Percentiles rank a stretch among this genome's conserved stretches.
Conservation (phyloP, 495 filamentous ascomycete genomes). For the Cercophora newfieldiana region DNA sequence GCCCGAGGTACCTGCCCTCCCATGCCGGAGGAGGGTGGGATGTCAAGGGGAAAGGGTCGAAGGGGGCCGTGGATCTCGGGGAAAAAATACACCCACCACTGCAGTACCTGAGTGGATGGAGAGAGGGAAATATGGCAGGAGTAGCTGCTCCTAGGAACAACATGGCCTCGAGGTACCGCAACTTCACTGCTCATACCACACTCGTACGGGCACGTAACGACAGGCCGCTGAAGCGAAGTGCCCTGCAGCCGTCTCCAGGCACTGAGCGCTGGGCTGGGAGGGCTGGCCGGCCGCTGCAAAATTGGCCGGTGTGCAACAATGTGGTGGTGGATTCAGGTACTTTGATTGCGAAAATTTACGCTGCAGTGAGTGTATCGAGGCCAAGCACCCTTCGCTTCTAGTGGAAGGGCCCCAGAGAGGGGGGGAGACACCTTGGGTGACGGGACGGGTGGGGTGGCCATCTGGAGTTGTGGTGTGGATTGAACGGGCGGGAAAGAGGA, state of each 20-base stretch:
- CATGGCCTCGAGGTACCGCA: constrained; percentile 24
- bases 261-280: background rate
- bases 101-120: constrained; percentile 12
- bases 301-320: constrained; percentile 21
- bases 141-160: too few relatives aligned
- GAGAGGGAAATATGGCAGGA: constrained; percentile 18
- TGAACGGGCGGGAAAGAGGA: constrained; percentile 16
- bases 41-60: constrained; percentile 17
- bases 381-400: constrained; percentile 12
- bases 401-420: background rate
- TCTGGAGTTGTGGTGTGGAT: background rate
- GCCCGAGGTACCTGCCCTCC: constrained; percentile 12
- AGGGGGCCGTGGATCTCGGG: constrained; percentile 22
- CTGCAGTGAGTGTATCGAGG: constrained; percentile 14
- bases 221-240: constrained; percentile 8
- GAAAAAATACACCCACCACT: constrained; percentile 23
- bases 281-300: constrained; percentile 13
- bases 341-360: constrained; percentile 20
- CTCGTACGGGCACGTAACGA: constrained; percentile 15
- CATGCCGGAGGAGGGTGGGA: constrained; percentile 16
- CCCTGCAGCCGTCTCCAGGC: constrained; percentile 25
- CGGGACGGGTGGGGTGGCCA: constrained; percentile 17
- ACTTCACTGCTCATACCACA: constrained; percentile 8
- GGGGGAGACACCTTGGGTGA: constrained; percentile 3
- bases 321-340: constrained; percentile 17